Evolutionary conservation across 495 filamentous ascomycete genomes (phyloP).

Genomic region (Penicillium pulvis): DNA sequence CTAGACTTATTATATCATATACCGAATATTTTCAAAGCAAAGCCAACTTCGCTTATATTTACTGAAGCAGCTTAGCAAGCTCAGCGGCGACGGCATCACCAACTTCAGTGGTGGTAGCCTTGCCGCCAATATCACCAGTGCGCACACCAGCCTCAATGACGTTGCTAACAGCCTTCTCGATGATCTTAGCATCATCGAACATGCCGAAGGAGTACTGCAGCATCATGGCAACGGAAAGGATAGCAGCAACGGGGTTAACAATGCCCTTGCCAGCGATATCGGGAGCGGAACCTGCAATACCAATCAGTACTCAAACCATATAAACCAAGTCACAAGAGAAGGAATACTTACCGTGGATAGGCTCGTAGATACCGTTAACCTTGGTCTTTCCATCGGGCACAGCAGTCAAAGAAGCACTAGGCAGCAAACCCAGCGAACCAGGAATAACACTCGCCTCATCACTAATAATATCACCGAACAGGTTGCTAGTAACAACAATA

Average conservation of each 20-base stretch:
- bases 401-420: slow-evolving; percentile 83
- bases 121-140: slow-evolving; percentile 58
- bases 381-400: slow-evolving; percentile 70
- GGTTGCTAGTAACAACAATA: slow-evolving; percentile 88
- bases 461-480: slow-evolving; percentile 95
- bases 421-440: slow-evolving; percentile 85
- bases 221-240: slow-evolving; percentile 59
- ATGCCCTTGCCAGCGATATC: slow-evolving; percentile 83
- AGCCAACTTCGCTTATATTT: slow-evolving; percentile 14
- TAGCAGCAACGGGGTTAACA: slow-evolving; percentile 68
- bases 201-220: slow-evolving; percentile 55
- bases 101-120: slow-evolving; percentile 51
- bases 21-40: slow-evolving; percentile 14
- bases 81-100: slow-evolving; percentile 55
- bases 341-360: slow-evolving; percentile 78
- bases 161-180: slow-evolving; percentile 55
- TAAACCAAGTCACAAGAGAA: background rate
- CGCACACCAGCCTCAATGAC: slow-evolving; percentile 54
- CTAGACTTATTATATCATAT: slow-evolving; percentile 30
- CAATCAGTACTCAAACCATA: background rate
- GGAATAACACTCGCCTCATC: slow-evolving; percentile 98
- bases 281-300: slow-evolving; percentile 44
- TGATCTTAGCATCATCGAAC: slow-evolving; percentile 51
- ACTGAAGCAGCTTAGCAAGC: slow-evolving; percentile 49
- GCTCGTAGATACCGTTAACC: slow-evolving; percentile 86